A percentile compares a stretch with the other conserved stretches of the same genome.
Evolutionary conservation across 192 early-diverging fungal genomes (phyloP).

Genomic region (Phycomyces nitens): DNA sequence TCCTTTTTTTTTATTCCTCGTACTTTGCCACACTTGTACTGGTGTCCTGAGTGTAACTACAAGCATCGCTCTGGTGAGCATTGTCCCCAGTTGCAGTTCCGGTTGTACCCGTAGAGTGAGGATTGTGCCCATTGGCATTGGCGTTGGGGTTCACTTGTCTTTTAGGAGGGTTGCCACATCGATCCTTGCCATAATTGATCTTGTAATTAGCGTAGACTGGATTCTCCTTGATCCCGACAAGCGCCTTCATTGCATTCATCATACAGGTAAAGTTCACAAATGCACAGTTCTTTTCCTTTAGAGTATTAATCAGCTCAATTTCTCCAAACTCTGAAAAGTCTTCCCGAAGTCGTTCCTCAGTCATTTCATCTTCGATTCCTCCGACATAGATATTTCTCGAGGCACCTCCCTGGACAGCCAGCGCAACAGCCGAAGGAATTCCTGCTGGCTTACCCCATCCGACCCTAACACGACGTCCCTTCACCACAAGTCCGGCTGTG

Average conservation of each 20-base stretch:
- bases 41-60: too few relatives aligned
- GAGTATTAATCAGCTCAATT: constrained; percentile 78
- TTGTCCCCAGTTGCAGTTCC: too few relatives aligned
- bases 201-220: constrained; percentile 52
- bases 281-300: constrained; percentile 75
- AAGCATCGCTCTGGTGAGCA: too few relatives aligned
- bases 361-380: constrained; percentile 53
- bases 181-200: constrained; percentile 81
- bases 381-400: constrained; percentile 81
- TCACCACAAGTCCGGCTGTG: constrained; percentile 59
- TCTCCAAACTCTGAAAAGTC: constrained; percentile 83
- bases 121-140: neutral
- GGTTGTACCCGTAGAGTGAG: neutral
- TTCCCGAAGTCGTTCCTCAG: constrained; percentile 60
- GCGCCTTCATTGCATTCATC: constrained; percentile 66
- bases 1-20: too few relatives aligned
- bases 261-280: constrained; percentile 88
- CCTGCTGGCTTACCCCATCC: constrained; percentile 73
- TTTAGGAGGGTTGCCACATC: constrained; percentile 73
- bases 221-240: constrained; percentile 55
- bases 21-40: too few relatives aligned
- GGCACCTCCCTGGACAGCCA: constrained; percentile 56
- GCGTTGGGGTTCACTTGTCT: neutral
- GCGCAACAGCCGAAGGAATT: constrained; percentile 45
- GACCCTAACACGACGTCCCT: constrained; percentile 67